Conservation (phyloP, 352 stramenopile genomes). For the Phytophthora pisi region DNA sequence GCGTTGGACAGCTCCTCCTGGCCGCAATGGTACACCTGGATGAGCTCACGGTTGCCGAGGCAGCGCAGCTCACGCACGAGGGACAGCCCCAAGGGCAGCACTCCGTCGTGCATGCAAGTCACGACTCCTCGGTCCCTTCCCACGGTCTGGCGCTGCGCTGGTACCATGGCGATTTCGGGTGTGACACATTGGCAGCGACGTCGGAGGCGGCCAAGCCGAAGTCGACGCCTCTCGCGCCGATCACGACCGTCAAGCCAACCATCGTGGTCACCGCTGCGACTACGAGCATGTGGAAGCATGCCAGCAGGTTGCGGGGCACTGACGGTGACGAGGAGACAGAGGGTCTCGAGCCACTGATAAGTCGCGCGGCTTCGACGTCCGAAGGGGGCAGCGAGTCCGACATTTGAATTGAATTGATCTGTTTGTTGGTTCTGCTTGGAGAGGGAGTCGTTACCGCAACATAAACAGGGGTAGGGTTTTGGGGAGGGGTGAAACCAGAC, state of each 20-base stretch:
- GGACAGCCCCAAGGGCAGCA: conserved; percentile 42
- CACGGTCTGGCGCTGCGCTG: conserved; percentile 27
- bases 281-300: conserved; percentile 23
- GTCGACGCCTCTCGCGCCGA: conserved; percentile 15
- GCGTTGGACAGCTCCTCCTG: conserved; percentile 38
- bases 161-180: conserved; percentile 25
- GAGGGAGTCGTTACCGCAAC: no score
- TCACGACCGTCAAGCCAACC: conserved; percentile 28
- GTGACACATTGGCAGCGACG: conserved; percentile 12
- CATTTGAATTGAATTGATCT: conserved; percentile 3
- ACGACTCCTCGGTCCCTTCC: conserved; percentile 38
- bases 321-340: conserved; percentile 8
- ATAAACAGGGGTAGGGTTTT: no score
- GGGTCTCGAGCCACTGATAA: conserved; percentile 8
- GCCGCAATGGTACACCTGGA: conserved; percentile 51
- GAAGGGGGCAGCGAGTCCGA: neutral
- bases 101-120: conserved; percentile 38
- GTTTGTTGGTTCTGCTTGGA: neutral
- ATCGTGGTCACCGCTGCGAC: conserved; percentile 22
- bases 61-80: conserved; percentile 48
- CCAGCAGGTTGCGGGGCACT: conserved; percentile 19
- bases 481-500: no score
- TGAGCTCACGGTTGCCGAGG: conserved; percentile 39
- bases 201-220: conserved; percentile 18
- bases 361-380: conserved; percentile 16